Evolutionary conservation across 495 filamentous ascomycete genomes (phyloP), one percentile per base, ranked within the genome.

Genomic region (Penicillium diatomitis): DNA sequence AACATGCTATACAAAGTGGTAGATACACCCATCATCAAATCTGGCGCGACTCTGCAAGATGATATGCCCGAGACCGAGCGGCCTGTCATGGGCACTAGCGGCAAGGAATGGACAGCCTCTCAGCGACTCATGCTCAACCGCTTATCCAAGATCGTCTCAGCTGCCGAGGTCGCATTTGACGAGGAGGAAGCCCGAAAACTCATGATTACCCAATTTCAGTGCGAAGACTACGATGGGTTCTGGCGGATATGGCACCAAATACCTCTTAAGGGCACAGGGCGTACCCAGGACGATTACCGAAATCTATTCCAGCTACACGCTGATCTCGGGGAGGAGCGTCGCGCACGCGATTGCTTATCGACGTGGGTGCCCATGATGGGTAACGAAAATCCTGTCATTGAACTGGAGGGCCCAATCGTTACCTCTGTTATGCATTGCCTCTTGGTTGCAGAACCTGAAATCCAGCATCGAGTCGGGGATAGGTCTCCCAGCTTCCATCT

Each of bases 241-340:
- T 85, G 79, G 82, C 69, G 75, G 7, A 53, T 74, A 34, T 89
- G 83, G 80, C 71, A 74, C 44, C 69, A 73, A 41, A 63, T 80
- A 28, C 67, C 82, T 38, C 67, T 73, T 34, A 66, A 72, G 44
- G 60, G 70, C 5, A 55, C 64, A 20, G 60, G 70, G 4, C 78
- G 85, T 33, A 79, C 77, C 2, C 61, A 60, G 28, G 62, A 57
- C 5, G 66, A 86, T 48, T 90, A 88, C 61, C 55, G 61, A 20
- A 59, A 75, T 41, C 57, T 85, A 27, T 84, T 82, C 59, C 49
- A 61, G 28, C 47, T 74, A 8, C 69, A 84, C 30, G 74, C 76
- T 0, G 57, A 72, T 20, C 70, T 71, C 0, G 59, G 63, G 1
- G 65, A 80, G 36, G 67, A 74, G 52, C 52, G 38, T 3, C 62